A percentile compares a stretch with the other conserved stretches of the same genome.
Evolutionary conservation across 2,329 filamentous ascomycete species (phyloP).

Genomic region (Trichoderma harzianum): DNA sequence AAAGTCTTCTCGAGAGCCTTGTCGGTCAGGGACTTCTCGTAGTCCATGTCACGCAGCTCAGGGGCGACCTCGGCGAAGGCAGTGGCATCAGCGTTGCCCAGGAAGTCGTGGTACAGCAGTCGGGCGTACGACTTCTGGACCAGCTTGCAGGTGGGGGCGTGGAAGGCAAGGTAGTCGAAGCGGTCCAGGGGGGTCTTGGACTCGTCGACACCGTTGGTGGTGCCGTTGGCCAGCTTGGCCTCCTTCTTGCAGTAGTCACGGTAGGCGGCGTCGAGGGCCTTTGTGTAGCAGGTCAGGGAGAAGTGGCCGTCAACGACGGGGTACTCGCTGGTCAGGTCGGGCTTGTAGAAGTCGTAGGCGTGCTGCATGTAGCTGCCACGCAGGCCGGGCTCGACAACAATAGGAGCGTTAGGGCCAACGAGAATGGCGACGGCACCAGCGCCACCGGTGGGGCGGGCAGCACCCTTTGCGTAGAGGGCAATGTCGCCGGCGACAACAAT

Average conservation of each 20-base stretch:
- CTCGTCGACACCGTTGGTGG: constrained; percentile 44
- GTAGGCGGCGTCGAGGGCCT: constrained; percentile 78
- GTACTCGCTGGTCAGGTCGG: constrained; percentile 82
- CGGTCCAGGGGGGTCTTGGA: constrained; percentile 67
- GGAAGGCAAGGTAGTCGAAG: constrained; percentile 81
- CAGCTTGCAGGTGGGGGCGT: constrained; percentile 82
- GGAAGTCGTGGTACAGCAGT: constrained; percentile 82
- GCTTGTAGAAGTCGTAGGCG: constrained; percentile 89
- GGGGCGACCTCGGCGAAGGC: constrained; percentile 71
- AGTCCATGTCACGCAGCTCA: constrained; percentile 74
- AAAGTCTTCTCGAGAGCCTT: constrained; percentile 85
- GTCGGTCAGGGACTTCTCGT: constrained; percentile 74
- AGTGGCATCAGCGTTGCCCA: constrained; percentile 63
- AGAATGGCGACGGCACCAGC: constrained; percentile 76
- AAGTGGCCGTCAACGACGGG: constrained; percentile 81
- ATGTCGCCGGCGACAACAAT: constrained; percentile 81
- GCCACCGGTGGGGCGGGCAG: constrained; percentile 76
- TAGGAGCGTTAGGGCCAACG: constrained; percentile 72
- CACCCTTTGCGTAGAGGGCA: constrained; percentile 80
- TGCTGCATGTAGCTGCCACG: constrained; percentile 79
- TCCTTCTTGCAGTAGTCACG: constrained; percentile 76
- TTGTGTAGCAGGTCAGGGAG: constrained; percentile 77
- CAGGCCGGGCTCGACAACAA: constrained; percentile 74
- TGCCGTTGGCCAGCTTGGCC: constrained; percentile 54
- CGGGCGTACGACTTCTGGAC: constrained; percentile 82